A percentile compares a stretch with the other conserved stretches of the same genome.
phyloP scores from a whole-genome alignment of 2,329 filamentous ascomycete genomes.

The Ustulina deusta region DNA sequence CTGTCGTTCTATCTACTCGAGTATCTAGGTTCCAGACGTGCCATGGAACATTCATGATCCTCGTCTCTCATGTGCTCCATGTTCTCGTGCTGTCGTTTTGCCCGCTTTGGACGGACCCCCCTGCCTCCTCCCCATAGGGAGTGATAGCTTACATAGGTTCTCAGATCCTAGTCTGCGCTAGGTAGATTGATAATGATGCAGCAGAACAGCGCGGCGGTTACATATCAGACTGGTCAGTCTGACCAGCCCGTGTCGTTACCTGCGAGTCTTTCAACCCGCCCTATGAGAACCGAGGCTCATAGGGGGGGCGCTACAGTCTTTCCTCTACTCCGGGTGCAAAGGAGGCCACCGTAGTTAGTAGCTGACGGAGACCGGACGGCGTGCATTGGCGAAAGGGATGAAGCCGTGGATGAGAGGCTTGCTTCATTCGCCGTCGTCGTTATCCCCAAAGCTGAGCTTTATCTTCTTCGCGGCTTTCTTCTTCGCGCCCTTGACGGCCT shows the following conservation, averaged over 20 bases:
- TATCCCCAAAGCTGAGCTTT: constrained; percentile 75
- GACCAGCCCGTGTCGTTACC: neutral
- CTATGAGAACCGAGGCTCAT: neutral
- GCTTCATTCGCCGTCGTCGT: constrained; percentile 61
- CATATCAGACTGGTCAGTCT: too few relatives aligned
- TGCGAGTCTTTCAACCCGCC: neutral
- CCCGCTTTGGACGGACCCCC: neutral
- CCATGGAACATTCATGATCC: neutral
- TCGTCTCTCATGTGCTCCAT: neutral
- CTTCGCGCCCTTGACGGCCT: constrained; percentile 30
- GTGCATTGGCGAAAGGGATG: neutral
- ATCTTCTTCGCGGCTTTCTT: constrained; percentile 73
- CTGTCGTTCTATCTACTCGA: neutral
- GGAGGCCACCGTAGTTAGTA: neutral
- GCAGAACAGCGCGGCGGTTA: neutral
- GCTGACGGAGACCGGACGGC: too few relatives aligned
- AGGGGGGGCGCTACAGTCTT: neutral
- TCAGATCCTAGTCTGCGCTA: neutral
- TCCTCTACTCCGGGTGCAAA: neutral
- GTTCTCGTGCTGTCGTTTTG: neutral
- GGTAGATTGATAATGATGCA: neutral
- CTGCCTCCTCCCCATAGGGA: neutral
- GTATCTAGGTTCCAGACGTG: neutral
- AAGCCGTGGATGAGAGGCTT: neutral
- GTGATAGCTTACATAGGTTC: neutral